These are phyloP conservation scores for Phaeolepiota aurea DNA, from an alignment of 768 basidiomycete genomes.

Conservation along the genomic window DNA sequence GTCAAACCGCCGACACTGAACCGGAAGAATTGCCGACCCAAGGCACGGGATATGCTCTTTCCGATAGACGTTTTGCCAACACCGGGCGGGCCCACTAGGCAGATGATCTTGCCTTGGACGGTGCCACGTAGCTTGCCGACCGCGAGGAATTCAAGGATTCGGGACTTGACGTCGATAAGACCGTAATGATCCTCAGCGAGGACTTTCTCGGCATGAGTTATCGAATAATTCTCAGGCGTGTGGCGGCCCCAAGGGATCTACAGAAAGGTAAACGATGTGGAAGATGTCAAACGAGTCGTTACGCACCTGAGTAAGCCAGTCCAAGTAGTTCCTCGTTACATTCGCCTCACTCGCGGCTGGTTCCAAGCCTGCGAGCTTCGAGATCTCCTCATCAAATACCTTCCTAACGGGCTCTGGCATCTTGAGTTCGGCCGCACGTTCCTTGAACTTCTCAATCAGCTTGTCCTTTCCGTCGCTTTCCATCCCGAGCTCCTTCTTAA, in stretches of 20 bases:
- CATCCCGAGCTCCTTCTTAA: constrained; percentile 95
- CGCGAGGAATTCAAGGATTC: constrained; percentile 92
- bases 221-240: constrained; percentile 87
- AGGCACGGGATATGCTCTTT: constrained; percentile 87
- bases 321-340: constrained; percentile 90
- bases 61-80: constrained; percentile 97
- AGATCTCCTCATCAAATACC: constrained; percentile 94
- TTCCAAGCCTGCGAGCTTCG: constrained; percentile 83
- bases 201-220: constrained; percentile 70
- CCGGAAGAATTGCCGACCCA: constrained; percentile 89
- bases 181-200: constrained; percentile 96
- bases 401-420: constrained; percentile 89
- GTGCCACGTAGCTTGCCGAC: constrained; percentile 92
- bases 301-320: constrained; percentile 78
- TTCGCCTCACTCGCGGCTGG: constrained; percentile 90
- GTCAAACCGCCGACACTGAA: constrained; percentile 96
- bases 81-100: constrained; percentile 93
- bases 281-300: neutral
- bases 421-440: constrained; percentile 69
- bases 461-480: constrained; percentile 94
- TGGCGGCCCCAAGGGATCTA: constrained; percentile 96
- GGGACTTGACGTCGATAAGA: constrained; percentile 83
- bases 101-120: constrained; percentile 95
- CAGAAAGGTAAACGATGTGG: constrained; percentile 4
- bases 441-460: constrained; percentile 86